Conservation (phyloP, 2,329 filamentous ascomycete genomes). For the Pseudogymnoascus sp. region DNA sequence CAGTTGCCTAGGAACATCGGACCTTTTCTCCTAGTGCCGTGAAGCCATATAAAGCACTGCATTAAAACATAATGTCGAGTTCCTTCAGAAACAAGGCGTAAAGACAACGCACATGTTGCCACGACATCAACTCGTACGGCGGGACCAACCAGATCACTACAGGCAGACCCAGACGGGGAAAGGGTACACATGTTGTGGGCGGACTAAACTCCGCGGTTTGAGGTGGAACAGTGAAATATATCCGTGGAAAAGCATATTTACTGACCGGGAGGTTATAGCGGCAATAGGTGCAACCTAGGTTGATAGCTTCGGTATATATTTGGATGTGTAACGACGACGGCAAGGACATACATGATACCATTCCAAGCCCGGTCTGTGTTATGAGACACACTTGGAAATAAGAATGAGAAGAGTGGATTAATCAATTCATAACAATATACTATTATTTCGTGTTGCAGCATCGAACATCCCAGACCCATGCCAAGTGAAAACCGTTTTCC, state of each 20-base stretch:
- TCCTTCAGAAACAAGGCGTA: not conserved
- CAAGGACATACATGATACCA: not conserved
- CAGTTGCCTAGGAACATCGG: not conserved
- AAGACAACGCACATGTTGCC: not conserved
- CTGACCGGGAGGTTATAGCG: not conserved
- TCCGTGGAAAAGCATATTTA: not conserved
- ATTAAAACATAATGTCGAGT: not conserved
- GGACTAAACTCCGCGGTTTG: not conserved
- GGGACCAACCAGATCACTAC: not conserved
- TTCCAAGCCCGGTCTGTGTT: not conserved
- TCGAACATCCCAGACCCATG: not conserved
- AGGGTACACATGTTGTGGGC: not conserved
- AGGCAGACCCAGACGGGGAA: not conserved
- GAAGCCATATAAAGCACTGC: not conserved
- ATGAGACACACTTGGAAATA: not conserved
- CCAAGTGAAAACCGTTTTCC: not conserved
- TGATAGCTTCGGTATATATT: not conserved
- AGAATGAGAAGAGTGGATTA: not conserved
- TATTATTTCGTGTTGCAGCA: not conserved
- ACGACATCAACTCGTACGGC: not conserved
- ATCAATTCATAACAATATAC: not conserved
- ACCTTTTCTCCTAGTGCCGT: not conserved
- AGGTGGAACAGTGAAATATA: not conserved
- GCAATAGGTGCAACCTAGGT: not conserved
- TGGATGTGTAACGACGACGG: not conserved